These are phyloP conservation scores for Tylopilus intermedius DNA, from an alignment of 768 basidiomycete genomes.

Conservation along the genomic window DNA sequence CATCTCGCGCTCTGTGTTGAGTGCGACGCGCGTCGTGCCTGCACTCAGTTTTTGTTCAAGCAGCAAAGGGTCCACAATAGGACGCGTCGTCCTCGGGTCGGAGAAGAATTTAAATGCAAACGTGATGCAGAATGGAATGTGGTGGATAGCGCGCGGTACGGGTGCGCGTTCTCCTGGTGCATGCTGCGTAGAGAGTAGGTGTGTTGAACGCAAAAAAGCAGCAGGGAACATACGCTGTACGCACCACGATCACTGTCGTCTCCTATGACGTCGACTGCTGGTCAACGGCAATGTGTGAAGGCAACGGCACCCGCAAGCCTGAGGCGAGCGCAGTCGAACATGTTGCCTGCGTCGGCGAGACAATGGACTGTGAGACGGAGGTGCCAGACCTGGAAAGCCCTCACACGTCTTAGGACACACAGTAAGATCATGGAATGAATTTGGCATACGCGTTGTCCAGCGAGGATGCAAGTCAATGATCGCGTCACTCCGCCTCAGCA, in stretches of 20 bases:
- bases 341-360: slow-evolving; percentile 85
- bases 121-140: slow-evolving; percentile 87
- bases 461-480: slow-evolving; percentile 90
- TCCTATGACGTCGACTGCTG: slow-evolving; percentile 91
- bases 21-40: slow-evolving; percentile 67
- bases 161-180: slow-evolving; percentile 83
- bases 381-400: slow-evolving; percentile 76
- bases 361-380: slow-evolving; percentile 86
- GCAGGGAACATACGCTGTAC: slow-evolving; percentile 23
- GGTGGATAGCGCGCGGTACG: slow-evolving; percentile 86
- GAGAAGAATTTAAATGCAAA: slow-evolving; percentile 93
- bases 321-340: slow-evolving; percentile 89
- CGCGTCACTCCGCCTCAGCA: slow-evolving; percentile 82
- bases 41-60: slow-evolving; percentile 72
- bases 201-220: neutral
- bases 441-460: slow-evolving; percentile 78
- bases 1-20: slow-evolving; percentile 89
- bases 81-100: slow-evolving; percentile 21
- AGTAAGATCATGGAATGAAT: neutral
- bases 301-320: slow-evolving; percentile 81
- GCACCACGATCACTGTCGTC: slow-evolving; percentile 83
- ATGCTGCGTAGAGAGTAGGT: slow-evolving; percentile 48
- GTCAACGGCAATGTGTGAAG: slow-evolving; percentile 83
- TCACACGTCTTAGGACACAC: neutral
- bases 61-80: slow-evolving; percentile 79